Percentiles rank a stretch among this genome's conserved stretches.
These are phyloP conservation scores for Coemansia sp. DNA, from an alignment of 192 early-diverging fungal species.

Conservation along the genomic window DNA sequence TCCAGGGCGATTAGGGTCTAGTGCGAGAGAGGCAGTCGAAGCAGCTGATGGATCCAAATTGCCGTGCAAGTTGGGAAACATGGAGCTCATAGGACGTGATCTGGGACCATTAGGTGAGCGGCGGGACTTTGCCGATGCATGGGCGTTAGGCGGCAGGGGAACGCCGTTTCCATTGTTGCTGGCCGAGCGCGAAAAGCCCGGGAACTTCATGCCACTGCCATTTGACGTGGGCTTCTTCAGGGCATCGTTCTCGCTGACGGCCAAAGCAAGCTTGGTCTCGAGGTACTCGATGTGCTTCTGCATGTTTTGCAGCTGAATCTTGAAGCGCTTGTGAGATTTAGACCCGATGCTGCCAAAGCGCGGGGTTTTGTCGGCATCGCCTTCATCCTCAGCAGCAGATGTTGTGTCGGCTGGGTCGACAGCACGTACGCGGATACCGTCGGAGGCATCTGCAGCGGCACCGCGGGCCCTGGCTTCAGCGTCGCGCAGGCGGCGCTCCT, in stretches of 20 bases:
- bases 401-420: slow-evolving; percentile 18
- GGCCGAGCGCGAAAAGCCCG: slow-evolving; percentile 23
- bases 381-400: slow-evolving; percentile 12
- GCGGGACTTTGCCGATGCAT: slow-evolving; percentile 2
- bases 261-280: slow-evolving; percentile 49
- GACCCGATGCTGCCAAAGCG: slow-evolving; percentile 41
- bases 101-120: slow-evolving; percentile 3
- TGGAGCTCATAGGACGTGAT: slow-evolving; percentile 26
- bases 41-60: slow-evolving; percentile 28
- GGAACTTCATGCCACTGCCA: slow-evolving; percentile 18
- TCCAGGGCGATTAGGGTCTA: slow-evolving; percentile 7
- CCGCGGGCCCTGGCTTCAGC: slow-evolving; percentile 24
- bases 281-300: slow-evolving; percentile 55
- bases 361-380: slow-evolving; percentile 1
- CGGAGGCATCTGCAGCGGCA: slow-evolving; percentile 13
- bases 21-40: slow-evolving; percentile 30
- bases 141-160: background rate
- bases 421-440: slow-evolving; percentile 44
- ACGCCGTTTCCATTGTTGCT: slow-evolving; percentile 15
- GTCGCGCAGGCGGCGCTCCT: slow-evolving; percentile 29
- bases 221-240: slow-evolving; percentile 24
- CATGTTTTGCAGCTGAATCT: slow-evolving; percentile 55
- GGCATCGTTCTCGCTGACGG: slow-evolving; percentile 50
- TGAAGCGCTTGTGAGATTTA: slow-evolving; percentile 54
- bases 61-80: slow-evolving; percentile 45